Base-by-base conservation (phyloP, 345 rosid genomes). In the Hypericum perforatum region DNA sequence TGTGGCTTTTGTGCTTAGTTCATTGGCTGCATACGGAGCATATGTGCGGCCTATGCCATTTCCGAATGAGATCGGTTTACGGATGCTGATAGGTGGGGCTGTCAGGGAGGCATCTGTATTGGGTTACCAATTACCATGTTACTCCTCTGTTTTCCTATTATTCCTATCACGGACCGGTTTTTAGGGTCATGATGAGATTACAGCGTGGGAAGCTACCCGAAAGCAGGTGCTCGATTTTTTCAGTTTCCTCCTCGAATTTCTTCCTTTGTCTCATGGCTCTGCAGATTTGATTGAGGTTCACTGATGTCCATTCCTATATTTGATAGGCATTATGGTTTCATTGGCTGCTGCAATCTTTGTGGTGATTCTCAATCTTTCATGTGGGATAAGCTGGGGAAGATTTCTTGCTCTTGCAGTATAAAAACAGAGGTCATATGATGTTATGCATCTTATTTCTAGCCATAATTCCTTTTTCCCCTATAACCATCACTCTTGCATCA, bases 41-140 rank as follows among this genome's bases (percentile, higher is more conserved):
- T 87, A 76, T 68, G 74, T 91, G 51, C 73, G 74, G 15, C 97
- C 97, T 10, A 70, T 84, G 91, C 97, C 97, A n/a, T 84, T 70
- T 70, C 75, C 85, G 16, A 91, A 84, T 73, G 98, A 91, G 87
- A 61, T 91, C 58, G 98, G 96, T 64, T 51, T 84, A 51, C 71
- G 92, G 60, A 78, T 84, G 82, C 82, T 87, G 62, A 82, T 87
- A 61, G 98, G 95, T 45, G 98, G 98, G 53, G 92, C 96, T 0
- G 80, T 85, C 7, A 70, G 96, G 56, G 98, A 91, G 45, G 98
- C 96, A 3, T 66, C 89, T 63, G 71, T 84, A 7, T 79, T 85
- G 58, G 94, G 98, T n/a, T 87, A 74, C 63, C 74, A 66, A 96
- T n/a, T 87, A 74, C 63, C 74, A 66, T 54, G 79, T 87, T 22